Evolutionary conservation across 805 yeast genomes (phyloP).

Genomic region (Kurtzmaniella fragi): DNA sequence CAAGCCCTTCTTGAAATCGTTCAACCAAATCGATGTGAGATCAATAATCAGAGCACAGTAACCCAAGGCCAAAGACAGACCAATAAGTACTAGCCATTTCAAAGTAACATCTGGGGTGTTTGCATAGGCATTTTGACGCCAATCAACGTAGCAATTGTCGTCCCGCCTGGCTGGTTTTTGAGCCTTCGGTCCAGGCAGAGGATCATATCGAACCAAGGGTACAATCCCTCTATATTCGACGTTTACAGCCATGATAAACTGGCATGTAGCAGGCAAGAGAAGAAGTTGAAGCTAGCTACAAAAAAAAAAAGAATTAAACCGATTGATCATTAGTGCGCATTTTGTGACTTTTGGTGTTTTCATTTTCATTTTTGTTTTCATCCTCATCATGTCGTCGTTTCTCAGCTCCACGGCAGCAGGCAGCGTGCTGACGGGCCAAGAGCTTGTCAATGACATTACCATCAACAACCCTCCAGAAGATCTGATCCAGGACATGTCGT

Average conservation of each 20-base stretch:
- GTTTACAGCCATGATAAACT: too few relatives aligned
- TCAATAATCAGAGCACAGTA: slow-evolving; percentile 46
- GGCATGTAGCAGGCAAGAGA: too few relatives aligned
- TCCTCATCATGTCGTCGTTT: slow-evolving; percentile 31
- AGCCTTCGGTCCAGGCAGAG: too few relatives aligned
- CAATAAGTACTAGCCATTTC: slow-evolving; percentile 46
- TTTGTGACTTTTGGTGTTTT: neutral
- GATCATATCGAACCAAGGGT: too few relatives aligned
- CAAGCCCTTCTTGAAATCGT: slow-evolving; percentile 49
- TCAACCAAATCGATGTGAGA: slow-evolving; percentile 43
- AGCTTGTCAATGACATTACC: slow-evolving; percentile 63
- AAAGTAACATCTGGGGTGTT: slow-evolving; percentile 8
- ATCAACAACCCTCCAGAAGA: slow-evolving; percentile 87
- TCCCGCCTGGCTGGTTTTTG: slow-evolving; percentile 18
- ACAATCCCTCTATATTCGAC: too few relatives aligned
- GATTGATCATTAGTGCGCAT: too few relatives aligned
- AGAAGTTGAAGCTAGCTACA: neutral
- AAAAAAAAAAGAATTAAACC: neutral
- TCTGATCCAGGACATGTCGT: slow-evolving; percentile 75
- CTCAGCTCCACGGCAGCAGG: slow-evolving; percentile 19
- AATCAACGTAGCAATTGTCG: slow-evolving; percentile 44
- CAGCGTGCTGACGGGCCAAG: slow-evolving; percentile 46
- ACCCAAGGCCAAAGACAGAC: slow-evolving; percentile 45
- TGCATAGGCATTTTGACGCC: slow-evolving; percentile 21
- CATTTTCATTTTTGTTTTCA: neutral